These are phyloP conservation scores for Sporisorium iseilematis-ciliati DNA, from an alignment of 1,284 basidiomycete genomes.

Conservation along the genomic window DNA sequence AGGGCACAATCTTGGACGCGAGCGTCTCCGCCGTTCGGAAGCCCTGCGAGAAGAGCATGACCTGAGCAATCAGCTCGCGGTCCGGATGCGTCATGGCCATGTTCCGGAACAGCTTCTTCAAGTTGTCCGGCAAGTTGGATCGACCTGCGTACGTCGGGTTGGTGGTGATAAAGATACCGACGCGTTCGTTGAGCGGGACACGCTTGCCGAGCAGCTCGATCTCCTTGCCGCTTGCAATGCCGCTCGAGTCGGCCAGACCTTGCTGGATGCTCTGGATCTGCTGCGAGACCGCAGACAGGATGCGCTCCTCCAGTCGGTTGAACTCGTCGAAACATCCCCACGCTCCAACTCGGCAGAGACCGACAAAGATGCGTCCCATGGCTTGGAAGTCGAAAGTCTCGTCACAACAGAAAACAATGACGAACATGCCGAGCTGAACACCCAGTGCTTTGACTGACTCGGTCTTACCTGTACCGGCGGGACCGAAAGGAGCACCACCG, in stretches of 20 bases:
- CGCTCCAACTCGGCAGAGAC: conserved; percentile 97
- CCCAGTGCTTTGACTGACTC: conserved; percentile 99
- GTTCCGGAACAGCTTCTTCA: conserved; percentile 91
- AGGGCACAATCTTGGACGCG: conserved; percentile 97
- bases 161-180: conserved; percentile 96
- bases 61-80: conserved; percentile 97
- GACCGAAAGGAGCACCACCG: conserved; percentile 97
- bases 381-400: conserved; percentile 99
- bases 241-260: conserved; percentile 78
- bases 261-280: conserved; percentile 99
- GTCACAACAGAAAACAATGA: conserved; percentile 98
- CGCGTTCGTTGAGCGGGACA: conserved; percentile 91
- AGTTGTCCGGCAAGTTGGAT: conserved; percentile 94
- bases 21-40: conserved; percentile 96
- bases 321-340: conserved; percentile 74
- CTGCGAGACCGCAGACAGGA: conserved; percentile 96
- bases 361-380: conserved; percentile 99
- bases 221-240: conserved; percentile 23
- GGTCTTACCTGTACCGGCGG: conserved; percentile 99
- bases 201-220: conserved; percentile 91
- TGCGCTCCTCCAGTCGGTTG: conserved; percentile 96
- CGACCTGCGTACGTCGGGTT: conserved; percentile 96
- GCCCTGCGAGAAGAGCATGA: conserved; percentile 99
- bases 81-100: conserved; percentile 99
- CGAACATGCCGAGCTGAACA: conserved; percentile 95